Conservation (phyloP, 768 basidiomycete genomes). For the Floccularia luteovirens region DNA sequence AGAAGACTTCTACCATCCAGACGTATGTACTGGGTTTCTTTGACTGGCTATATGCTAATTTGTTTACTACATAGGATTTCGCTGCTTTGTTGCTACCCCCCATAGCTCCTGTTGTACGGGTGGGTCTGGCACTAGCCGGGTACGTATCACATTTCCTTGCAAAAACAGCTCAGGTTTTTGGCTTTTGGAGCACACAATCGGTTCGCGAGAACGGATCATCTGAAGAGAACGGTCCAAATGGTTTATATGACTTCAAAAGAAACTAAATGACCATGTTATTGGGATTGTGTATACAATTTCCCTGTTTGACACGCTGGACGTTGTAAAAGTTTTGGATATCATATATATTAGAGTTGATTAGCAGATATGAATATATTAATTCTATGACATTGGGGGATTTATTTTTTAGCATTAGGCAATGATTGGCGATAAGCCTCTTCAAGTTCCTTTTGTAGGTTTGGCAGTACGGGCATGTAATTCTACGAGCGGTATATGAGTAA, state of each 20-base stretch:
- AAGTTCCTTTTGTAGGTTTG: constrained; percentile 82
- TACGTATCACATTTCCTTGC: constrained; percentile 20
- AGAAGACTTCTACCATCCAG: constrained; percentile 54
- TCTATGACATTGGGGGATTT: too few relatives aligned
- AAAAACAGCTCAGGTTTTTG: constrained; percentile 20
- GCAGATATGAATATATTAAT: too few relatives aligned
- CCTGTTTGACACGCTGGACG: too few relatives aligned
- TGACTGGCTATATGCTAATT: not conserved
- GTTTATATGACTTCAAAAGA: too few relatives aligned
- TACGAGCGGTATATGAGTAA: constrained; percentile 17
- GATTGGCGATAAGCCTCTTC: constrained; percentile 83
- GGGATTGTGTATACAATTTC: too few relatives aligned
- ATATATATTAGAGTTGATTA: too few relatives aligned
- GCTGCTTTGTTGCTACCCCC: constrained; percentile 34
- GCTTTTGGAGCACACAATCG: too few relatives aligned
- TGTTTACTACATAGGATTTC: constrained; percentile 25
- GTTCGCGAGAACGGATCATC: too few relatives aligned
- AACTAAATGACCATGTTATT: too few relatives aligned
- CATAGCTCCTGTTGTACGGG: constrained; percentile 25
- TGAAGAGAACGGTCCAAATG: too few relatives aligned
- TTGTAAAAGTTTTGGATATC: too few relatives aligned
- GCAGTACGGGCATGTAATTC: constrained; percentile 79
- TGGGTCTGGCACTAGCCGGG: constrained; percentile 18
- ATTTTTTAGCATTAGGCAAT: constrained; percentile 63
- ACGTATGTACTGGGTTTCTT: constrained; percentile 22